Base-by-base conservation (phyloP, 2,329 filamentous ascomycete species). In the Colletotrichum caudatum region DNA sequence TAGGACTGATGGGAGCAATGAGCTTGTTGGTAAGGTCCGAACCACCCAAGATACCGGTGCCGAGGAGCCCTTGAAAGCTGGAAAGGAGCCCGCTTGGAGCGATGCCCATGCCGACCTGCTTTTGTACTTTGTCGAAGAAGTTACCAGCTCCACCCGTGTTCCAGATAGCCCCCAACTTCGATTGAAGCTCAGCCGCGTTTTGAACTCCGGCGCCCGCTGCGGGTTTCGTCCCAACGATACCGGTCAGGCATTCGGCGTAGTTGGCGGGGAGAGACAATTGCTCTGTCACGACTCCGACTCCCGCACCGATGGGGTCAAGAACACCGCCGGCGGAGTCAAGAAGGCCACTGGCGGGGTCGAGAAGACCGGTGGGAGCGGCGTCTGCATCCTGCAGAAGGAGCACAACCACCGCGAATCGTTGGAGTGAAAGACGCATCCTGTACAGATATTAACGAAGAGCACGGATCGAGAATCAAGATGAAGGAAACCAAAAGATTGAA, bases 161-260 rank as follows among this genome's bases (percentile, higher is more conserved):
- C 69, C 69, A 71, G 16, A 71, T 71, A 26, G 51, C 44, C 16
- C 64, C 69, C 2, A 69, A 33, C 53, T 71, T 71, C 16, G 58
- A 33, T 9, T 71, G 69, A 5, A 71, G 69, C 8, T 71, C 69
- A 0, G 35, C 51, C 2, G 20, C 37, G 46, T 68, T 33, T 20
- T 59, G 51, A 2, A 29, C 53, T 8, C 37, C 35, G 26, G 46
- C 64, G 14, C 64, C 37, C 12, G 11, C 20, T 2, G n/a, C 5
- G 5, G 58, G 29, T 11, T 63, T 58, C 5, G 69, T 59, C 4
- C 59, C 65, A 1, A 71, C 46, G 23, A 71, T 7, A 1, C 59
- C 46, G 37, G 58, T 46, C 29, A 71, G 37, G 29, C 46, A 29
- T 2, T 62, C 46, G 5, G 53, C 58, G 20, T 71, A 71, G 53